phyloP scores from a whole-genome alignment of 768 basidiomycete species.

The Pisolithus orientalis region DNA sequence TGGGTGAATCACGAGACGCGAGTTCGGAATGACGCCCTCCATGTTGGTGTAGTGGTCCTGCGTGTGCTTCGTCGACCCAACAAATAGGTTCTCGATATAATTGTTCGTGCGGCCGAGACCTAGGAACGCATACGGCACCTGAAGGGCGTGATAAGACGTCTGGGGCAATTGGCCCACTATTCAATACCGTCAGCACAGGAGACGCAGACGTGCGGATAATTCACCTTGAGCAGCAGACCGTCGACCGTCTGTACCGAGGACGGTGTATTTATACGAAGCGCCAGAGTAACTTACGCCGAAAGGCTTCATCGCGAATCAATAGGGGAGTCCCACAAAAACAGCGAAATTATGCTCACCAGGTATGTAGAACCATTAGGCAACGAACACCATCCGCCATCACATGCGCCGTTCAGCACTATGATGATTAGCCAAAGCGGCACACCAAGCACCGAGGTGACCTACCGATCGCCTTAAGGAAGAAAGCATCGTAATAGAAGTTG shows the following conservation, averaged over 20 bases:
- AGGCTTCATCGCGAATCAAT: conserved; percentile 44
- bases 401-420: conserved; percentile 88
- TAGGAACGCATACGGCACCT: conserved; percentile 92
- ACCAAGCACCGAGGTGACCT: conserved; percentile 16
- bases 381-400: conserved; percentile 75
- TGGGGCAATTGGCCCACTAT: conserved; percentile 90
- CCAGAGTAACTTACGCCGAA: conserved; percentile 94
- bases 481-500: conserved; percentile 97
- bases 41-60: conserved; percentile 79
- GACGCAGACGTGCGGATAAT: conserved; percentile 6
- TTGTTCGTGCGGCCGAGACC: conserved; percentile 98
- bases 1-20: conserved; percentile 91
- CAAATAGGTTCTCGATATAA: conserved; percentile 97
- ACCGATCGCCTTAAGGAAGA: conserved; percentile 97
- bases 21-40: conserved; percentile 97
- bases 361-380: conserved; percentile 58
- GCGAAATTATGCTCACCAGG: conserved; percentile 49
- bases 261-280: conserved; percentile 94
- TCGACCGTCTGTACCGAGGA: conserved; percentile 83
- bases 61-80: conserved; percentile 79
- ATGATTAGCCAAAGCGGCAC: not conserved
- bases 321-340: not conserved
- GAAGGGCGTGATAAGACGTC: conserved; percentile 84
- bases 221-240: conserved; percentile 87
- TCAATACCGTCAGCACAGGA: conserved; percentile 3